Evolutionary conservation across 2,329 filamentous ascomycete genomes (phyloP).

Genomic region (Lomentospora prolificans): DNA sequence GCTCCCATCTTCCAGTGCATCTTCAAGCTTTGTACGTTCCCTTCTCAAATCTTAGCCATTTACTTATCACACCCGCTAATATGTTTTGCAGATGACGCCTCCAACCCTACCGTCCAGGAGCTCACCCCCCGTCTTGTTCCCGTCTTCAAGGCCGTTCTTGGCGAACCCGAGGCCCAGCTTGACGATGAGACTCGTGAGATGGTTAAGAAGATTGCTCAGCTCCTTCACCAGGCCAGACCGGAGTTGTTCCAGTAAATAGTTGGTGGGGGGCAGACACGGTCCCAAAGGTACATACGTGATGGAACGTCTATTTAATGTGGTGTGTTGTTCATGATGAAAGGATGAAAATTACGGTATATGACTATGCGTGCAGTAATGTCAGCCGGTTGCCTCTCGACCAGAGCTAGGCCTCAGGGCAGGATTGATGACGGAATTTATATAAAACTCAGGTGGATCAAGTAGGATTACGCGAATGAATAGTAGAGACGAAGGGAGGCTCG

Average conservation of each 20-base stretch:
- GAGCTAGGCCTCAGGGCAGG: neutral
- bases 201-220: constrained; percentile 53
- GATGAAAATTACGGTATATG: neutral
- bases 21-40: constrained; percentile 65
- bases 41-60: neutral
- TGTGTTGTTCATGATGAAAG: neutral
- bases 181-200: constrained; percentile 59
- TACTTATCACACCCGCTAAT: constrained; percentile 19
- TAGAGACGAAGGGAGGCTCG: neutral
- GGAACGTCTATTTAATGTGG: neutral
- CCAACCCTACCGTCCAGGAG: constrained; percentile 59
- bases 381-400: neutral
- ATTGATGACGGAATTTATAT: constrained; percentile 4
- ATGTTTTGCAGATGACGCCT: constrained; percentile 44
- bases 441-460: neutral
- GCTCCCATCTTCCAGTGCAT: constrained; percentile 88
- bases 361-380: neutral
- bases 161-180: constrained; percentile 64
- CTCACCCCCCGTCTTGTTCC: constrained; percentile 61
- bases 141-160: constrained; percentile 64
- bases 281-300: neutral
- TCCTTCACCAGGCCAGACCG: constrained; percentile 28
- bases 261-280: neutral
- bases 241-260: constrained; percentile 15
- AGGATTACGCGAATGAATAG: neutral